Evolutionary conservation across 208 protist genomes (phyloP), one percentile per base, ranked within the genome.

Genomic region (Wallacemonas sp.): DNA sequence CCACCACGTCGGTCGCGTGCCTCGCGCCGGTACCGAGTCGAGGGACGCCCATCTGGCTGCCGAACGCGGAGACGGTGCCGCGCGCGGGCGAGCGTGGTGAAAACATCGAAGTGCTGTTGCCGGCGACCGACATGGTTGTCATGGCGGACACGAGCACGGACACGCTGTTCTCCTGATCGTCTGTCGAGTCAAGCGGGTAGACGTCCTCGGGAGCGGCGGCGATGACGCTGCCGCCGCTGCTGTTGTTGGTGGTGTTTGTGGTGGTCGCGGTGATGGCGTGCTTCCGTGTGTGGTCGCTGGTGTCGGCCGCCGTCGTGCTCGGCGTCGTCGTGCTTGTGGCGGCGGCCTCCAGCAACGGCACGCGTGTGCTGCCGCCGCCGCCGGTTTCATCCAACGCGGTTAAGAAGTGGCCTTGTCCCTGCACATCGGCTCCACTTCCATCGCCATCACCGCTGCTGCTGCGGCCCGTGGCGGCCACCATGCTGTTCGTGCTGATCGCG

Each of bases 81-180:
- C 26, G 1, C 48, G 22, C 10, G 22, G 48, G 26, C 3, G 48
- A 55, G 23, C 25, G 48, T 23, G 48, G 5, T 41, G 26, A 32
- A 41, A 31, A 2, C 7, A 32, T 14, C 36, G 48, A 55, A 8
- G 48, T 32, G 48, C 48, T 55, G 18, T 55, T 55, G 4, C 22
- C 48, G 5, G 48, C 48, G 5, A 10, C 26, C 8, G 48, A 55
- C 10, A 55, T 12, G 10, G 48, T 55, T 23, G 48, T 55, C 48
- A 41, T 33, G 22, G 48, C 48, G 26, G 48, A 55, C 25, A 55
- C 48, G 3, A 55, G 2, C 2, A 55, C 48, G 18, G 48, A 55
- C 25, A 32, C 3, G 48, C 22, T 55, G n/a, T 10, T 26, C 7
- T 55, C 48, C 7, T 10, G 10, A 31, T 55, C 48, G 26, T 33